phyloP scores from a whole-genome alignment of 805 yeast genomes.

The Candida namnaoensis region DNA sequence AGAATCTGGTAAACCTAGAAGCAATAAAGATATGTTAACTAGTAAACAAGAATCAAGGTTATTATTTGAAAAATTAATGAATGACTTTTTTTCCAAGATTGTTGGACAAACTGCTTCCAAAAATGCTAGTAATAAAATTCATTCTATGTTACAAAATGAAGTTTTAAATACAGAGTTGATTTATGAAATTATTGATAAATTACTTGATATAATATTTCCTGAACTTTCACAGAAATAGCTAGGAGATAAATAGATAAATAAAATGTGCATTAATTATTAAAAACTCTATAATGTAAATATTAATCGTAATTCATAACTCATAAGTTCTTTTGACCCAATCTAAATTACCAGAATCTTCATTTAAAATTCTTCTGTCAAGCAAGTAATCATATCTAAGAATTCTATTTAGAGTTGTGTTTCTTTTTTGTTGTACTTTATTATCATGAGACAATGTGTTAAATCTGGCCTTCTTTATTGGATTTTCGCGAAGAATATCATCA shows the following conservation, averaged over 20 bases:
- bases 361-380: too few relatives aligned
- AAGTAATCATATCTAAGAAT: too few relatives aligned
- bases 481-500: too few relatives aligned
- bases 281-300: neutral
- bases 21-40: slow-evolving; percentile 39
- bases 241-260: neutral
- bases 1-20: slow-evolving; percentile 36
- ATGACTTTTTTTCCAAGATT: slow-evolving; percentile 60
- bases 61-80: slow-evolving; percentile 46
- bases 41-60: slow-evolving; percentile 51
- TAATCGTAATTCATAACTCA: too few relatives aligned
- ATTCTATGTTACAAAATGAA: slow-evolving; percentile 68
- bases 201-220: slow-evolving; percentile 31
- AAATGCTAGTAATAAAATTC: slow-evolving; percentile 51
- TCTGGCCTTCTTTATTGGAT: too few relatives aligned
- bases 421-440: too few relatives aligned
- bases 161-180: slow-evolving; percentile 57
- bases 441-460: too few relatives aligned
- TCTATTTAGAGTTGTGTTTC: too few relatives aligned
- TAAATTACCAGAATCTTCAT: too few relatives aligned
- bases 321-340: too few relatives aligned
- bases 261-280: neutral
- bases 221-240: slow-evolving; percentile 2
- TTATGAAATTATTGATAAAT: slow-evolving; percentile 48
- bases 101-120: slow-evolving; percentile 63